These are phyloP conservation scores for Daedaleopsis nitida DNA, from an alignment of 768 basidiomycete species.

Conservation along the genomic window DNA sequence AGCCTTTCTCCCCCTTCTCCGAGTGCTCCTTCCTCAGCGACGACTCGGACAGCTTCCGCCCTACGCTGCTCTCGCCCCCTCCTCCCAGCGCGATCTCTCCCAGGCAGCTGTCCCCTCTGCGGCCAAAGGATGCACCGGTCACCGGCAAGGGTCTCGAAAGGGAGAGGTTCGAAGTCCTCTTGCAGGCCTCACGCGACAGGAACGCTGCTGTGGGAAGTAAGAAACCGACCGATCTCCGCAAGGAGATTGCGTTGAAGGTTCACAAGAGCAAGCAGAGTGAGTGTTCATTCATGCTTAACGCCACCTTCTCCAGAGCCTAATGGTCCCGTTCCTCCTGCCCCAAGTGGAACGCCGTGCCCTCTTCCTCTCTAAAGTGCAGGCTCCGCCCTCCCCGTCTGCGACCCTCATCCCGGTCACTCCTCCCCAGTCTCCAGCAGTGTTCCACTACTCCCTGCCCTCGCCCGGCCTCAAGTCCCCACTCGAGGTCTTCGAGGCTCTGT, in stretches of 20 bases:
- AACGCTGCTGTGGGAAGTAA: conserved; percentile 47
- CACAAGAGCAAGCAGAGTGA: conserved; percentile 76
- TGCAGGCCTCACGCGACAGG: conserved; percentile 62
- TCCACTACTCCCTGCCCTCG: conserved; percentile 70
- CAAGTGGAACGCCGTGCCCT: conserved; percentile 62
- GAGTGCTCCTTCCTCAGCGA: conserved; percentile 33
- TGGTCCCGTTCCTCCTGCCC: conserved; percentile 4
- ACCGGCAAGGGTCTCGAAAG: conserved; percentile 58
- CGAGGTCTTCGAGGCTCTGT: conserved; percentile 54
- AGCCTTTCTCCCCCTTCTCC: conserved; percentile 69
- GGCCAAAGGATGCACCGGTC: conserved; percentile 40
- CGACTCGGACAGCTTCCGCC: conserved; percentile 53
- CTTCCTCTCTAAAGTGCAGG: conserved; percentile 73
- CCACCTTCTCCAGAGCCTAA: not conserved
- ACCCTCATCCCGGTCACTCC: conserved; percentile 61
- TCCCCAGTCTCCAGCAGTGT: conserved; percentile 69
- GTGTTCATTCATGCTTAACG: conserved; percentile 25
- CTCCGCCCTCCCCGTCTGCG: conserved; percentile 65
- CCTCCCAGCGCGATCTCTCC: conserved; percentile 41
- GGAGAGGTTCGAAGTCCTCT: conserved; percentile 63
- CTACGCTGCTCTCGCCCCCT: conserved; percentile 60
- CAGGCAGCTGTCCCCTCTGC: conserved; percentile 53
- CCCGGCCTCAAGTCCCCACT: conserved; percentile 67
- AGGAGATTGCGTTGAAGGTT: conserved; percentile 71
- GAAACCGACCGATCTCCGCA: conserved; percentile 61